Percentiles rank a stretch among this genome's conserved stretches.
phyloP scores from a whole-genome alignment of 2,329 filamentous ascomycete genomes.

The Cephalotrichum gorgonifer region DNA sequence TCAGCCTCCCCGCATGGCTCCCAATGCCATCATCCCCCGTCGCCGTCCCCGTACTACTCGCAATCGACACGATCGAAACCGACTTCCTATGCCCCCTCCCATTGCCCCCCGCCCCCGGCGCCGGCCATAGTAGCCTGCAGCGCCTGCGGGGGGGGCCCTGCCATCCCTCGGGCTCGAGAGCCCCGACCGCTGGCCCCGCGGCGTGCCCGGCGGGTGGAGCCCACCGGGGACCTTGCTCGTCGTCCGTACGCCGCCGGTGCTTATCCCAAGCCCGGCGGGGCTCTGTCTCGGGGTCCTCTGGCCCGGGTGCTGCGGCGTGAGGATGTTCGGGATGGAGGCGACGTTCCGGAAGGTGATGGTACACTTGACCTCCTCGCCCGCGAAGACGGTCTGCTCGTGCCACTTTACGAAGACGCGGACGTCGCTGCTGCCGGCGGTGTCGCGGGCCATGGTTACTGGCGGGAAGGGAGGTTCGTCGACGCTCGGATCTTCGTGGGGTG shows the following conservation, averaged over 20 bases:
- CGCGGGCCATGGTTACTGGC: constrained; percentile 4
- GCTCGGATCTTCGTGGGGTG: not conserved
- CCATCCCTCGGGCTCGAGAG: constrained; percentile 28
- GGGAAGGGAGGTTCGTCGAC: too few relatives aligned
- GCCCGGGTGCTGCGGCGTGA: constrained; percentile 11
- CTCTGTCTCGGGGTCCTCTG: constrained; percentile 13
- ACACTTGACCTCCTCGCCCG: constrained; percentile 91
- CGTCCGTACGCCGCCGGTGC: not conserved
- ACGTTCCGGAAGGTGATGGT: constrained; percentile 95
- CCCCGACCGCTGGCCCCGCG: constrained; percentile 54
- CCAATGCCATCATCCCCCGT: constrained; percentile 33
- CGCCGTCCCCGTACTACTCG: constrained; percentile 37
- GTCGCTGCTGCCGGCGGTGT: constrained; percentile 37
- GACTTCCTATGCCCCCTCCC: constrained; percentile 53
- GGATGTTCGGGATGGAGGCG: constrained; percentile 31
- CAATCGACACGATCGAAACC: constrained; percentile 73
- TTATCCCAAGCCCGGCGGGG: not conserved
- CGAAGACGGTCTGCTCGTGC: constrained; percentile 89
- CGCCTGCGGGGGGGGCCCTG: not conserved
- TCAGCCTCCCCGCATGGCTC: constrained; percentile 2
- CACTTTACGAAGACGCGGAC: constrained; percentile 94
- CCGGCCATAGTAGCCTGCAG: constrained; percentile 8
- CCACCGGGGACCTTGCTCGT: not conserved
- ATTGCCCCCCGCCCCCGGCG: constrained; percentile 20
- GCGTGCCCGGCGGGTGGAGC: not conserved